Evolutionary conservation across 1,284 basidiomycete genomes (phyloP).

Genomic region (Tilletiopsis washingtonensis): DNA sequence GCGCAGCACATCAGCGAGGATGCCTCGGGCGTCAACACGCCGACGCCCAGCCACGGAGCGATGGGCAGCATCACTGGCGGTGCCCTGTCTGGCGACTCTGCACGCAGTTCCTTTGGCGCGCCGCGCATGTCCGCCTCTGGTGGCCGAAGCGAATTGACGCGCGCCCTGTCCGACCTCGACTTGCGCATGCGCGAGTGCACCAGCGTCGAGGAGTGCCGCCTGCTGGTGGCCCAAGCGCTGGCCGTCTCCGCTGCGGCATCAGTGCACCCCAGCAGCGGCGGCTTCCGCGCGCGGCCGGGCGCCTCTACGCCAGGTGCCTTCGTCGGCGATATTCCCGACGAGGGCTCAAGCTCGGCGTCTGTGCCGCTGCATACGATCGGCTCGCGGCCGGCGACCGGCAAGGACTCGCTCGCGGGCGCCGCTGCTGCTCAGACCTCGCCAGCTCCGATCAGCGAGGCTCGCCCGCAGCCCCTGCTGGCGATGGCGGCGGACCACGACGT

Average conservation of each 20-base stretch:
- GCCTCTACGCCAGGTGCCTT: too few species aligned
- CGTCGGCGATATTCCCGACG: not conserved
- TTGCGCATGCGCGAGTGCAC: conserved; percentile 22
- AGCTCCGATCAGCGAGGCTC: not conserved
- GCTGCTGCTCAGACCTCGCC: not conserved
- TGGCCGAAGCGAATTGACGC: conserved; percentile 1
- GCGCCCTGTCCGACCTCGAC: conserved; percentile 23
- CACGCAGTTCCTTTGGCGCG: not conserved
- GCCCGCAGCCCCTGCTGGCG: conserved; percentile 4
- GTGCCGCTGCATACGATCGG: not conserved
- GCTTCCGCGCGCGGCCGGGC: not conserved
- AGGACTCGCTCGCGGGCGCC: not conserved
- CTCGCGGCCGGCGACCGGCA: not conserved
- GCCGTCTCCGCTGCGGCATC: not conserved
- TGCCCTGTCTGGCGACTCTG: not conserved
- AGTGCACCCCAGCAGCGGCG: not conserved
- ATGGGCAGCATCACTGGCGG: not conserved
- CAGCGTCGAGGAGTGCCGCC: conserved; percentile 32
- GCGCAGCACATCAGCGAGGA: not conserved
- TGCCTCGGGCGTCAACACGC: not conserved
- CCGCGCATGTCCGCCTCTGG: conserved; percentile 3
- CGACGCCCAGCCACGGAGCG: conserved; percentile 1
- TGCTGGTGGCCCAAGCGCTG: conserved; percentile 23
- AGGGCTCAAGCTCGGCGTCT: too few species aligned
- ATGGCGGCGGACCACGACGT: conserved; percentile 10